Evolutionary conservation across 768 basidiomycete genomes (phyloP).

Genomic region (Myochromella boudieri): DNA sequence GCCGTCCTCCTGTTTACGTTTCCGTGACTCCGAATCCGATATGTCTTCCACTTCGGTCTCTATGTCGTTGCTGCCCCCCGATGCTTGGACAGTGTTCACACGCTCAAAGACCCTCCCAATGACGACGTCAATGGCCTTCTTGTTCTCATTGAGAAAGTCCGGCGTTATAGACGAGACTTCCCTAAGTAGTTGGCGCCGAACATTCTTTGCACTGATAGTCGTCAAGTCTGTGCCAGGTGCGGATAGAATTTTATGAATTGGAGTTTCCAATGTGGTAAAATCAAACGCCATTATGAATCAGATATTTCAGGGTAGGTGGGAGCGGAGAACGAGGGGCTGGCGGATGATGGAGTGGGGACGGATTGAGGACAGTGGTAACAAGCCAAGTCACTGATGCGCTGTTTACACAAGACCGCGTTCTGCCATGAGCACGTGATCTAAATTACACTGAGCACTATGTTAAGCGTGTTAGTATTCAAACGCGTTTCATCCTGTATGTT

Average conservation of each 20-base stretch:
- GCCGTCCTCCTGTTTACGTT: slow-evolving; percentile 37
- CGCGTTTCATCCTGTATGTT: slow-evolving; percentile 5
- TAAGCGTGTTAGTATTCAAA: no score
- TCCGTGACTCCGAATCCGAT: slow-evolving; percentile 27
- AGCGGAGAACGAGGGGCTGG: slow-evolving; percentile 2
- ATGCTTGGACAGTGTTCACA: slow-evolving; percentile 44
- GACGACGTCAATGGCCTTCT: slow-evolving; percentile 63
- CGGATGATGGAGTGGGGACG: slow-evolving; percentile 4
- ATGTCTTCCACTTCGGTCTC: slow-evolving; percentile 25
- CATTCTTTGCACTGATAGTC: slow-evolving; percentile 86
- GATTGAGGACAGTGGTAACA: neutral
- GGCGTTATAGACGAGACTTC: slow-evolving; percentile 51
- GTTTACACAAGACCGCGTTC: slow-evolving; percentile 13
- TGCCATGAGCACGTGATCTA: slow-evolving; percentile 17
- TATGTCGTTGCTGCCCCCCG: slow-evolving; percentile 28
- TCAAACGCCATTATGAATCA: slow-evolving; percentile 48
- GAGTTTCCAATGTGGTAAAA: slow-evolving; percentile 53
- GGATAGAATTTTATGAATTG: slow-evolving; percentile 67
- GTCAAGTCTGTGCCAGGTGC: slow-evolving; percentile 76
- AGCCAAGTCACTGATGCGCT: slow-evolving; percentile 6
- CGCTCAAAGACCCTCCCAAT: slow-evolving; percentile 67
- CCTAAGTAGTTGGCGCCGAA: slow-evolving; percentile 71
- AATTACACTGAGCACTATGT: neutral
- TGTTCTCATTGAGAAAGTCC: slow-evolving; percentile 65
- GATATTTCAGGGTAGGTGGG: slow-evolving; percentile 19